Percentiles rank a stretch among this genome's conserved stretches.
phyloP scores from a whole-genome alignment of 2,329 filamentous ascomycete genomes.

The Arthrobotrys sphaeroides region DNA sequence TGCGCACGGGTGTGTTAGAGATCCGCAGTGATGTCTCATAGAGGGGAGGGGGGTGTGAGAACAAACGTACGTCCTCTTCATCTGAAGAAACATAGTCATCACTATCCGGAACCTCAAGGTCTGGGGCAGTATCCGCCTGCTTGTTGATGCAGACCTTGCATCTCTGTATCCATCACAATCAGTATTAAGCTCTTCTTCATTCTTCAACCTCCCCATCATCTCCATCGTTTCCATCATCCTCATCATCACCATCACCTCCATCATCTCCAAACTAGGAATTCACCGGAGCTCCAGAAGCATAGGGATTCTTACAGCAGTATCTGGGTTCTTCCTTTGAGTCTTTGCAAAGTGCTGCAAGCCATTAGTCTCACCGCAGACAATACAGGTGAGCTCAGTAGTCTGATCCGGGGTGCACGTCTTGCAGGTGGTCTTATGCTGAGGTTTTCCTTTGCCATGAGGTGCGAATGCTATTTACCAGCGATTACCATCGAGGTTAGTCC shows the following conservation, averaged over 20 bases:
- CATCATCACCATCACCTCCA: neutral
- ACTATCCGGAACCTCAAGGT: slow-evolving; percentile 48
- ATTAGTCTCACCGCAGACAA: slow-evolving; percentile 64
- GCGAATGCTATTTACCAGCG: slow-evolving; percentile 41
- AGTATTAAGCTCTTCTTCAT: neutral
- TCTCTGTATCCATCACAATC: slow-evolving; percentile 20
- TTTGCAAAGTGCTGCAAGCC: slow-evolving; percentile 65
- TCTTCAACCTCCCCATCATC: too few species aligned
- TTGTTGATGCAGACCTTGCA: slow-evolving; percentile 54
- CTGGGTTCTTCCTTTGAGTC: slow-evolving; percentile 64
- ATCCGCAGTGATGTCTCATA: neutral
- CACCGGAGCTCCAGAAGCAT: neutral
- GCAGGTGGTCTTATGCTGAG: slow-evolving; percentile 54
- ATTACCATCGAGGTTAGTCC: neutral
- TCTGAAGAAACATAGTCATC: slow-evolving; percentile 26
- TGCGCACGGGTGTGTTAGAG: neutral
- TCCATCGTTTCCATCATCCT: neutral
- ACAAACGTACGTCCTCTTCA: slow-evolving; percentile 16
- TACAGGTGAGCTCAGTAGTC: slow-evolving; percentile 65
- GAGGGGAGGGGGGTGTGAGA: neutral
- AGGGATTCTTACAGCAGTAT: slow-evolving; percentile 64
- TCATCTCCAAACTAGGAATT: neutral
- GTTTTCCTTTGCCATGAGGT: slow-evolving; percentile 32
- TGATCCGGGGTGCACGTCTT: slow-evolving; percentile 63
- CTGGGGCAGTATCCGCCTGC: slow-evolving; percentile 54